A percentile compares a stretch with the other conserved stretches of the same genome.
Evolutionary conservation across 768 basidiomycete species (phyloP).

Genomic region (Naganishia randhawae): DNA sequence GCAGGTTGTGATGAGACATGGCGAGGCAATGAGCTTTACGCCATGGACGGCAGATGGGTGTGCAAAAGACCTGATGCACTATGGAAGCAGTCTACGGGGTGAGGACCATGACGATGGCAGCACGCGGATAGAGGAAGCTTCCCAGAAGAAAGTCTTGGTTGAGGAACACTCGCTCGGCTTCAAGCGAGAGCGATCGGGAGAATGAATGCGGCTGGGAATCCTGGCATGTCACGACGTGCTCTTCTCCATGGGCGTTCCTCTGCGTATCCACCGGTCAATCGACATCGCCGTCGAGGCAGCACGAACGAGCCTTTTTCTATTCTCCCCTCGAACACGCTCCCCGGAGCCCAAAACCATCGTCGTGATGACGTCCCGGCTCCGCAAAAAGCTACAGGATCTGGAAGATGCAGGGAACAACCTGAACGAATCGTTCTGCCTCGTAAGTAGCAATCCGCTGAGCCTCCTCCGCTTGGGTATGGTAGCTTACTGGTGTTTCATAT

Average conservation of each 20-base stretch:
- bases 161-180: neutral
- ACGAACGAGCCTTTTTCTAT: neutral
- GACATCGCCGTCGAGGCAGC: too few species aligned
- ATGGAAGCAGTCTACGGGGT: neutral
- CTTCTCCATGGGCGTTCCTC: too few species aligned
- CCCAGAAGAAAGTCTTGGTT: too few species aligned
- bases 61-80: neutral
- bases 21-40: neutral
- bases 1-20: slow-evolving; percentile 17
- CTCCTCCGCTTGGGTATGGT: slow-evolving; percentile 20
- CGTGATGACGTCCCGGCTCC: slow-evolving; percentile 58
- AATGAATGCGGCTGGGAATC: neutral
- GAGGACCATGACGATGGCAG: too few species aligned
- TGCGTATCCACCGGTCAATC: too few species aligned
- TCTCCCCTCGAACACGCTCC: neutral
- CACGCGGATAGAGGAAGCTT: too few species aligned
- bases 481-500: too few species aligned
- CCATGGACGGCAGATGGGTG: slow-evolving; percentile 1
- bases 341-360: neutral
- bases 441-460: slow-evolving; percentile 49
- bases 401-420: slow-evolving; percentile 60
- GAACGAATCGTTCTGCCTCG: slow-evolving; percentile 80
- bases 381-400: slow-evolving; percentile 77
- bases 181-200: neutral
- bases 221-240: neutral